Evolutionary conservation across 73 alveolate species (phyloP), one percentile per base, ranked within the genome.

Genomic region (Paramecium tetraurelia): DNA sequence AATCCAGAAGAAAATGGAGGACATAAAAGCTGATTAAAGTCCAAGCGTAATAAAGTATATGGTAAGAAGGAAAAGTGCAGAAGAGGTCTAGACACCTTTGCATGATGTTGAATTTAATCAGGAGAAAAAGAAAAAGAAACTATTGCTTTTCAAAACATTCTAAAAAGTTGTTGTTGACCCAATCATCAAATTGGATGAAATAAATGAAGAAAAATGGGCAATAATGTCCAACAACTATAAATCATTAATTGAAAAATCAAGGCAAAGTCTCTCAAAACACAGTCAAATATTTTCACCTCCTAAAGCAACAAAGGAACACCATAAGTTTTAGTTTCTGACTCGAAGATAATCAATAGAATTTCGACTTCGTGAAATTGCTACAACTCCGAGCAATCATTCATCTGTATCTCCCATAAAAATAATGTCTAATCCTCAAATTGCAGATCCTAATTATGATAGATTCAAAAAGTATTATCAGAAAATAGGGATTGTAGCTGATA

Each of bases 291-390:
- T 36, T 14, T 36, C 12, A n/a, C 36, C n/a, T 21, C 21, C 59
- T 31, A 36, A 75, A 36, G 31, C 35, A 18, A 20, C 11, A 33
- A 33, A 36, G 16, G 41, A 41, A 44, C 57, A 33, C 18, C 27
- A 40, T n/a, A 80, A 80, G 31, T 12, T 43, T 18, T 80, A 80
- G 18, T 80, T 80, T 80, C 57, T 80, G 0, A 80, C 90, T 80
- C 21, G 75, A 80, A 80, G 90, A 80, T 35, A 80, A 80, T 80
- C 90, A 40, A 80, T 80, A 21, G 90, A 80, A 46, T 80, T 20
- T 46, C 46, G 90, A 44, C 33, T 80, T 8, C 48, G 75, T 21
- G 76, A 44, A 35, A 80, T 80, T 18, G 43, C 57, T 24, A 44
- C 70, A 16, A 48, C 84, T 63, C 87, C 87, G 0, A 80, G 72